Conservation (phyloP, 352 stramenopile species). For the Globisporangium nodosum region DNA sequence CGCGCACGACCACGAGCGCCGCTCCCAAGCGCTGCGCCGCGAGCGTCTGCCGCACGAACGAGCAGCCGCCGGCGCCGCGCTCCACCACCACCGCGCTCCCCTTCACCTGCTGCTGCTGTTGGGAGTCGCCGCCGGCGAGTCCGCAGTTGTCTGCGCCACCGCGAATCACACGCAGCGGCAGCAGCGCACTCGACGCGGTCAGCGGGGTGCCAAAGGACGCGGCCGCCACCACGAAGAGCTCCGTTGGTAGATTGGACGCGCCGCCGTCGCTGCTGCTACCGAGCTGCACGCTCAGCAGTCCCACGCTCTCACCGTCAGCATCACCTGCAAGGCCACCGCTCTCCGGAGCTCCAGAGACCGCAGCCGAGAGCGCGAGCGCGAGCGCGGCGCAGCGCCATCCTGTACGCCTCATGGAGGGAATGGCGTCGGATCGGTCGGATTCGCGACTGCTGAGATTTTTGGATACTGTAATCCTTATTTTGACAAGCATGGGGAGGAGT, state of each 20-base stretch:
- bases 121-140: neutral
- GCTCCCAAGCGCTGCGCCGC: conserved; percentile 28
- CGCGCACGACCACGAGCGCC: conserved; percentile 38
- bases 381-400: neutral
- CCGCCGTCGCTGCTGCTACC: neutral
- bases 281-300: conserved; percentile 25
- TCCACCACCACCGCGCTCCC: conserved; percentile 35
- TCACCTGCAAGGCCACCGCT: neutral
- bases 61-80: conserved; percentile 32
- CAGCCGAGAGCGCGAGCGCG: neutral
- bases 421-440: neutral
- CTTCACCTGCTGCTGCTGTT: neutral
- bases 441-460: neutral
- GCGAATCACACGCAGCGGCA: conserved; percentile 12
- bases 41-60: conserved; percentile 40
- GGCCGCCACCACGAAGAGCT: conserved; percentile 20
- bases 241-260: neutral
- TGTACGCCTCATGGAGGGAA: neutral
- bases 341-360: neutral
- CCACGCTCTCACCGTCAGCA: neutral
- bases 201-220: conserved; percentile 25
- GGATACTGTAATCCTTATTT: too few relatives aligned
- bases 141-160: conserved; percentile 20
- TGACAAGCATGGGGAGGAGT: neutral
- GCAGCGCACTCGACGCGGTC: conserved; percentile 16